Evolutionary conservation across 495 filamentous ascomycete genomes (phyloP), one percentile per base, ranked within the genome.

Genomic region (Hyaloscypha finlandica): DNA sequence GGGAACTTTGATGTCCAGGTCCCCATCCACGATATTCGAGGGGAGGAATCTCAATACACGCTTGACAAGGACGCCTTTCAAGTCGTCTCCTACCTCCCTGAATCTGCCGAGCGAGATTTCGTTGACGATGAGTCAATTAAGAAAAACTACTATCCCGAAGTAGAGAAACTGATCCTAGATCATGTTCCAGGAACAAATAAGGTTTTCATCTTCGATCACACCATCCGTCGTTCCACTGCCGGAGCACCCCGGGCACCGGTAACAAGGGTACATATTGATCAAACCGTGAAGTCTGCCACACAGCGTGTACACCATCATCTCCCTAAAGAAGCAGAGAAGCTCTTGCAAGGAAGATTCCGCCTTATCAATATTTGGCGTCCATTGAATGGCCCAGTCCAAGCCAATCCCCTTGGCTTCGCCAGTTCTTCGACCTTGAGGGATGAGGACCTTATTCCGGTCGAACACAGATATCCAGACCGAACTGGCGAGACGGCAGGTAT

Each of bases 351-450:
- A 1, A 84, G 92, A 0, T 91, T 90, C 78, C 85, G 92, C 55
- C 92, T 97, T 69, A 83, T 97, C 69, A 97, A 96, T 73, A 89
- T 97, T 12, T 97, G 93, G 93, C 82, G 92, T 0, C 89, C 92
- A 0, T 77, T 96, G 12, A 91, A 89, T 71, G 83, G 82, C n/a
- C 86, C 90, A 0, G 86, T 97, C 0, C 85, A 89, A 69, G 80
- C 85, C 0, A 81, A 77, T 53, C 93, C 93, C 30, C 78, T 96
- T 1, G 92, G 84, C 0, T 89, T 92, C 69, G 92, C 90, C 0
- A 85, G 86, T 35, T 86, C 85, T 35, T 65, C 81, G 0, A 83
- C 85, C 0, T 81, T 93, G 0, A 70, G 76, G 0, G 83, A 89
- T 61, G 80, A 79, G 5, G 92, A 94, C 73, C 74, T 96, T 1